Conservation (phyloP, 2,329 filamentous ascomycete species). For the Bipolaris bicolor region DNA sequence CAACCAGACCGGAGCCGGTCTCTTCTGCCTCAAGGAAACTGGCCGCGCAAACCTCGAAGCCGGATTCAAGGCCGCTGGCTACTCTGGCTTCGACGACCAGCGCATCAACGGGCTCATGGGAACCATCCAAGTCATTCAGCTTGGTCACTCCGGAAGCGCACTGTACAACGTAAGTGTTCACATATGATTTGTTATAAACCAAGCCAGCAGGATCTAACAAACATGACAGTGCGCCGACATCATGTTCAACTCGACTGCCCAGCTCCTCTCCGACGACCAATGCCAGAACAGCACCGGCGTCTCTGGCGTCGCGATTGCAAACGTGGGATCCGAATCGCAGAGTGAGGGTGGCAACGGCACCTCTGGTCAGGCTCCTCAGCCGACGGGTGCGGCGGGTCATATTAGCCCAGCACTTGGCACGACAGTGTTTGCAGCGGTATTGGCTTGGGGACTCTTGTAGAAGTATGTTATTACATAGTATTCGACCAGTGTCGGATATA, state of each 20-base stretch:
- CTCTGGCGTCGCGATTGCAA: constrained; percentile 40
- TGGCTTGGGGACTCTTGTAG: constrained; percentile 28
- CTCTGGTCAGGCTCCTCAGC: background rate
- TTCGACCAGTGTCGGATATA: no score
- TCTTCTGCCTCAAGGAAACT: constrained; percentile 54
- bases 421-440: constrained; percentile 24
- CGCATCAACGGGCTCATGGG: constrained; percentile 50
- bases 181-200: no score
- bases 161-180: constrained; percentile 52
- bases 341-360: constrained; percentile 1
- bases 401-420: constrained; percentile 26
- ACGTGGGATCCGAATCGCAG: constrained; percentile 14
- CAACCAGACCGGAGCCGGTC: constrained; percentile 58
- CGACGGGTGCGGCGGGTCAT: constrained; percentile 19
- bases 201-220: background rate
- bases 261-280: constrained; percentile 44
- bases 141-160: constrained; percentile 48
- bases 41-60: constrained; percentile 32
- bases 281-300: constrained; percentile 52
- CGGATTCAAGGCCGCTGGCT: constrained; percentile 33
- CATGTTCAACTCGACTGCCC: constrained; percentile 49
- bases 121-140: constrained; percentile 55
- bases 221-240: constrained; percentile 52
- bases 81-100: constrained; percentile 25
- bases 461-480: background rate